Evolutionary conservation across 169 alveolate genomes (phyloP).

Genomic region (Plasmodium ovale): DNA sequence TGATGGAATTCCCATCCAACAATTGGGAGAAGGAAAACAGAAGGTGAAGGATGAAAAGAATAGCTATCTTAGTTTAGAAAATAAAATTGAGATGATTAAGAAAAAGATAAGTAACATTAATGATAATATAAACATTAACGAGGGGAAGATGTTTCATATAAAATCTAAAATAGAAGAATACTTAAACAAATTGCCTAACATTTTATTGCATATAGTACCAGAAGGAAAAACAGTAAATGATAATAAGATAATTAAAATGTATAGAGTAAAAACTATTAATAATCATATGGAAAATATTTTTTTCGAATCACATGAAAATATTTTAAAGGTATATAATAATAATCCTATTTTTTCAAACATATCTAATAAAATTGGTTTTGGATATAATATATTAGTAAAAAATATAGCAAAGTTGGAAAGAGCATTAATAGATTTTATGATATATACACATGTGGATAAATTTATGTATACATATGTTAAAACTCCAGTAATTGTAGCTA

Average conservation of each 20-base stretch:
- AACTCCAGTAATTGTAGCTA: conserved; percentile 80
- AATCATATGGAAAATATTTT: neutral
- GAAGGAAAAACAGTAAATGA: conserved; percentile 16
- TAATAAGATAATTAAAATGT: conserved; percentile 51
- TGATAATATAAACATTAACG: conserved; percentile 19
- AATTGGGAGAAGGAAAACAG: neutral
- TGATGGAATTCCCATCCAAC: neutral
- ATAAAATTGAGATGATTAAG: conserved; percentile 29
- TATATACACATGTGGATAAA: conserved; percentile 79
- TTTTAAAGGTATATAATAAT: conserved; percentile 57
- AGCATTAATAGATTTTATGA: conserved; percentile 82
- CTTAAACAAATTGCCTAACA: conserved; percentile 50
- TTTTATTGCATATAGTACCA: conserved; percentile 51
- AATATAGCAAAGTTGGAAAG: conserved; percentile 78
- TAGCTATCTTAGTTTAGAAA: neutral
- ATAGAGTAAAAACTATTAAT: conserved; percentile 29
- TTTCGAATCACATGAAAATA: conserved; percentile 61
- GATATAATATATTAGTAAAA: conserved; percentile 70
- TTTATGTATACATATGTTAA: conserved; percentile 81
- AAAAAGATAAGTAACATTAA: conserved; percentile 48
- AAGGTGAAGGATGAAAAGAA: neutral
- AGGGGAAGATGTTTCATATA: conserved; percentile 31
- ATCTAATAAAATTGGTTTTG: conserved; percentile 76
- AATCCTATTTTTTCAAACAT: conserved; percentile 54
- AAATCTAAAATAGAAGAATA: conserved; percentile 29